Conservation (phyloP, 805 yeast species). For the Candida ipomoeae region DNA sequence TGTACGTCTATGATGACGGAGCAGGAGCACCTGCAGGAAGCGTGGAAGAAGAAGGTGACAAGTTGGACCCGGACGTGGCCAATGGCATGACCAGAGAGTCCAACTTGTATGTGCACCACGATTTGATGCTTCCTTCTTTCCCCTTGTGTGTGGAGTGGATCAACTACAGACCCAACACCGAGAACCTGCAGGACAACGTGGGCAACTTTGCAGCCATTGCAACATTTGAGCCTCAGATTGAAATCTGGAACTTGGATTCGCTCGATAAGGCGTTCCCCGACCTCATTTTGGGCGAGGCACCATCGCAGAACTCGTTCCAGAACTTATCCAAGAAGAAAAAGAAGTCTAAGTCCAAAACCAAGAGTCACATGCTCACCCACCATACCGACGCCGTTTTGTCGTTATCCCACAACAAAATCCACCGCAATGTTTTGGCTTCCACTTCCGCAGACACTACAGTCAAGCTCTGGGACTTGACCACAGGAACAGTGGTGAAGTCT, state of each 20-base stretch:
- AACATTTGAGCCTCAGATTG: constrained; percentile 96
- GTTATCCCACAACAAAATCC: constrained; percentile 72
- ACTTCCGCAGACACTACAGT: constrained; percentile 95
- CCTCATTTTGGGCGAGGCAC: constrained; percentile 75
- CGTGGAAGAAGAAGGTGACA: constrained; percentile 65
- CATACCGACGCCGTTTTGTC: constrained; percentile 95
- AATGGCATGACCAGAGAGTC: constrained; percentile 69
- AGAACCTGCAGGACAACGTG: constrained; percentile 34
- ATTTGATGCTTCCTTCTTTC: constrained; percentile 93
- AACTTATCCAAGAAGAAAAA: constrained; percentile 40
- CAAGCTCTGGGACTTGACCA: constrained; percentile 88
- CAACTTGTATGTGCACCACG: constrained; percentile 89
- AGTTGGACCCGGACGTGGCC: constrained; percentile 67
- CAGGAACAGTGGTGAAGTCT: constrained; percentile 73
- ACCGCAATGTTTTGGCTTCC: constrained; percentile 83
- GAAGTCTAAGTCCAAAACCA: constrained; percentile 46
- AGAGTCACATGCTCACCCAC: constrained; percentile 59
- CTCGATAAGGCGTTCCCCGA: constrained; percentile 95
- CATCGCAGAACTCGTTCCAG: constrained; percentile 41
- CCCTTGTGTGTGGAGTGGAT: constrained; percentile 97
- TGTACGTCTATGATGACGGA: constrained; percentile 91
- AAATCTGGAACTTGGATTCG: constrained; percentile 92
- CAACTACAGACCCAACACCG: constrained; percentile 57
- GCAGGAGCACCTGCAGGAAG: constrained; percentile 74
- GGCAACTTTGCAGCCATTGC: constrained; percentile 97